Base-by-base conservation (phyloP, 2,329 filamentous ascomycete species). In the Aspergillus hiratsukae region DNA sequence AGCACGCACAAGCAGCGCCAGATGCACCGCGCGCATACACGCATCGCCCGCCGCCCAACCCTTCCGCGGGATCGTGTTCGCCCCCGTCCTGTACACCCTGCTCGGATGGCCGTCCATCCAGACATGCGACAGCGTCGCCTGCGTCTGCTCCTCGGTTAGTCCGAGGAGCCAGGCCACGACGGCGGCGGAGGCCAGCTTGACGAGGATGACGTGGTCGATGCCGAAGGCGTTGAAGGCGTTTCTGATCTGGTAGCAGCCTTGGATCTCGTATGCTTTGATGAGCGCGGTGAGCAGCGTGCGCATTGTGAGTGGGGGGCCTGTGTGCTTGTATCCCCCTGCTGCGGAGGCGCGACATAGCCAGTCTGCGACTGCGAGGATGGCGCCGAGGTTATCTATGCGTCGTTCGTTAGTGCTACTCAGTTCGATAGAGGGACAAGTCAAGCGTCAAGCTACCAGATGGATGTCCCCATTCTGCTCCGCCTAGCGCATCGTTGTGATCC, bases 231-330 rank as follows among this genome's bases (percentile, higher is more conserved):
- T 77, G 60, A 76, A 77, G 4, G 72, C 59, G 40, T 76, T 76
- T 1, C 53, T 28, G 23, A 69, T 60, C 40, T 74, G 72, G 37
- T 75, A 69, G 51, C 60, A 64, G 19, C 76, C 75, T 53, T 78
- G 76, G 54, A 78, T 74, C 58, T 77, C 75, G 53, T 77, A 76
- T 1, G 75, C 69, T 57, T 77, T 77, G 57, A 76, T 72, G 41
- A 73, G 35, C 3, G 70, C 71, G 3, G 53, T 56, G 7, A 76
- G 61, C 2, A 77, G 49, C 2, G 64, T 67, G 3, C 63, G 55
- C 49, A 76, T 66, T 1, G 70, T 76, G 37, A 74, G 48, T 2
- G 66, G 61, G 2, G 63, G 64, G 1, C 58, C 65, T 3, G 28
- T 3, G n/a, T 63, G 55, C 4, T 31, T 43, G 29, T 45, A 35